These are phyloP conservation scores for Vigna angularis DNA, from an alignment of 306 rosid species.

Conservation along the genomic window DNA sequence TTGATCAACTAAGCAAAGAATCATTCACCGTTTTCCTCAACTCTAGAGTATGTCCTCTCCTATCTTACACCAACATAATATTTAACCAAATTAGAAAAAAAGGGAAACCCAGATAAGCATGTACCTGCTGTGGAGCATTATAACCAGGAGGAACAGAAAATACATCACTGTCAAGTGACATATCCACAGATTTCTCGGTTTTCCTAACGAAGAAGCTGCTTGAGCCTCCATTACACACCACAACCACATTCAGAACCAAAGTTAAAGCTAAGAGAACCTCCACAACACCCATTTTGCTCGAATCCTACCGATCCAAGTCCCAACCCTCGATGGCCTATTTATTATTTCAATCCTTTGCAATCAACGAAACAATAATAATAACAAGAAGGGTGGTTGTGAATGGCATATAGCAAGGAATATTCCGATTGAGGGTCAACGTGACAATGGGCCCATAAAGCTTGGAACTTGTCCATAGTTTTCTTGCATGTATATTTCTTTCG, in stretches of 20 bases:
- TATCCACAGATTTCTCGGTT: slow-evolving; percentile 53
- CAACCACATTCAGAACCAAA: slow-evolving; percentile 43
- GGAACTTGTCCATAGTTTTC: not conserved
- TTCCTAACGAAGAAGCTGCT: slow-evolving; percentile 60
- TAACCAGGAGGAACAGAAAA: slow-evolving; percentile 68
- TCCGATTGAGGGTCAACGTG: no score
- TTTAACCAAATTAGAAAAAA: not conserved
- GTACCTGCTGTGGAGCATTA: slow-evolving; percentile 87
- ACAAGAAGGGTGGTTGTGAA: not conserved
- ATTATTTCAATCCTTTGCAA: not conserved
- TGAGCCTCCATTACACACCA: slow-evolving; percentile 58
- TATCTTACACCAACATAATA: not conserved
- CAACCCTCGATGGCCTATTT: not conserved
- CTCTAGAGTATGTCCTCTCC: no score
- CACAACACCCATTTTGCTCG: slow-evolving; percentile 45
- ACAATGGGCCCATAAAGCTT: not conserved
- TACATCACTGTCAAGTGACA: slow-evolving; percentile 65
- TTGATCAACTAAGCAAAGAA: no score
- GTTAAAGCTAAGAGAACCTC: slow-evolving; percentile 21
- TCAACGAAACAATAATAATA: not conserved
- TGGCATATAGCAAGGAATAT: not conserved
- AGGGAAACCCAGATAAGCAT: not conserved
- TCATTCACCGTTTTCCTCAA: not conserved
- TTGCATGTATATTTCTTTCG: not conserved
- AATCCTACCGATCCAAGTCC: slow-evolving; percentile 28